Percentiles rank a stretch among this genome's conserved stretches.
phyloP scores from a whole-genome alignment of 345 rosid species.

The Trapa bicornis region DNA sequence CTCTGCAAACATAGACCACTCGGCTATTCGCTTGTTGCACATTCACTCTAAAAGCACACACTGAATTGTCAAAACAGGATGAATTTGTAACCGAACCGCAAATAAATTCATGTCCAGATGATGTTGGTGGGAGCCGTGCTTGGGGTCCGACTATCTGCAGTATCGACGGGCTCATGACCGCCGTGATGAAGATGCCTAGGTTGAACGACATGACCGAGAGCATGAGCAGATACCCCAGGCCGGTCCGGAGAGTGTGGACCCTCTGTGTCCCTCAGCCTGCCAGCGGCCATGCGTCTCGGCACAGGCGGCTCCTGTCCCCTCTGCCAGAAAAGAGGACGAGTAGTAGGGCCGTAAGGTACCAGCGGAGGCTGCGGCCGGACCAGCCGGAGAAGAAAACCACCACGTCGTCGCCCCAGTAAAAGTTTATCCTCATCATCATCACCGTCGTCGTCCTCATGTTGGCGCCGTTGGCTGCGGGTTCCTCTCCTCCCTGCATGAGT shows the following conservation, averaged over 20 bases:
- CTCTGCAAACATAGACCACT: no score
- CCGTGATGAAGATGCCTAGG: slow-evolving; percentile 14
- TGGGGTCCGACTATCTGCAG: neutral
- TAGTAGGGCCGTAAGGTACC: slow-evolving; percentile 22
- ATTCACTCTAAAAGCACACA: neutral
- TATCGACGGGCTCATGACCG: slow-evolving; percentile 6
- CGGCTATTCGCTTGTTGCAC: no score
- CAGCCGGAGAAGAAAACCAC: slow-evolving; percentile 27
- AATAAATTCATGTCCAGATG: neutral
- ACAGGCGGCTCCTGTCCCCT: slow-evolving; percentile 13
- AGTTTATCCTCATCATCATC: slow-evolving; percentile 15
- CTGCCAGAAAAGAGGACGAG: slow-evolving; percentile 19
- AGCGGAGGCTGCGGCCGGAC: slow-evolving; percentile 22
- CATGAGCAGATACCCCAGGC: slow-evolving; percentile 16
- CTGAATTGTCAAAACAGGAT: neutral
- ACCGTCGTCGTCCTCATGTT: slow-evolving; percentile 9
- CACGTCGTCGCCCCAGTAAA: slow-evolving; percentile 33
- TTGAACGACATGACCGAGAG: slow-evolving; percentile 20
- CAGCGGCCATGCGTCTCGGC: neutral
- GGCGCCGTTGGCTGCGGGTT: neutral
- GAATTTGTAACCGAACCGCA: no score
- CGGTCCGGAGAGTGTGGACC: slow-evolving; percentile 6
- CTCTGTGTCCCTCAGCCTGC: slow-evolving; percentile 5
- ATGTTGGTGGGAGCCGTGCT: neutral
- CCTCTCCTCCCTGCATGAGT: neutral